Conservation (phyloP, 2,329 filamentous ascomycete species). For the Colletotrichum liaoningense region DNA sequence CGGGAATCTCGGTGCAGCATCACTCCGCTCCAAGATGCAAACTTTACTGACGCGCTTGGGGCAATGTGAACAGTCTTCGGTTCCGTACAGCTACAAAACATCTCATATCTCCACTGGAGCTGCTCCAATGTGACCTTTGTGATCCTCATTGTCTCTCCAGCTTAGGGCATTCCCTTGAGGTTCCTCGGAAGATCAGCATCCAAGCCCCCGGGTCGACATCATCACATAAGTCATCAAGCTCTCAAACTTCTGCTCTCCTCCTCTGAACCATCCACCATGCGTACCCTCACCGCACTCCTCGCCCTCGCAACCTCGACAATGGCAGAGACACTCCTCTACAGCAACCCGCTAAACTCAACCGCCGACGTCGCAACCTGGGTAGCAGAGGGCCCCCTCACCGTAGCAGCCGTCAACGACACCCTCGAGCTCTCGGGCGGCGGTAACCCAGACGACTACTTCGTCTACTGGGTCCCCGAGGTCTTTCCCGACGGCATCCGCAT, state of each 20-base stretch:
- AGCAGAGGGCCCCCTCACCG: conserved; percentile 43
- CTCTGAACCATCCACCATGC: background rate
- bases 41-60: conserved; percentile 12
- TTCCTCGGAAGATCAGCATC: background rate
- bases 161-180: background rate
- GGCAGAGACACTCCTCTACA: conserved; percentile 43
- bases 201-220: background rate
- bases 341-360: conserved; percentile 44
- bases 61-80: too few relatives aligned
- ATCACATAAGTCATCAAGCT: background rate
- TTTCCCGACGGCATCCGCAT: conserved; percentile 46
- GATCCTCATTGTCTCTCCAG: background rate
- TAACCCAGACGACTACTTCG: conserved; percentile 43
- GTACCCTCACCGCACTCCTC: background rate
- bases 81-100: background rate
- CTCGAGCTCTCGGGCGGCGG: conserved; percentile 43
- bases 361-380: conserved; percentile 43
- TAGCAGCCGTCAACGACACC: conserved; percentile 41
- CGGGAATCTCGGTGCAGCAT: conserved; percentile 32
- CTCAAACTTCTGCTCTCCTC: background rate
- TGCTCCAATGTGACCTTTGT: background rate
- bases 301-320: conserved; percentile 14
- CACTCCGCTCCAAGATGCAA: background rate
- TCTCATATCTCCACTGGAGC: background rate
- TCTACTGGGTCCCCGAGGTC: conserved; percentile 46